A percentile compares a stretch with the other conserved stretches of the same genome.
Conservation (phyloP, 2,329 filamentous ascomycete genomes). For the Neopestalotiopsis clavispora region DNA sequence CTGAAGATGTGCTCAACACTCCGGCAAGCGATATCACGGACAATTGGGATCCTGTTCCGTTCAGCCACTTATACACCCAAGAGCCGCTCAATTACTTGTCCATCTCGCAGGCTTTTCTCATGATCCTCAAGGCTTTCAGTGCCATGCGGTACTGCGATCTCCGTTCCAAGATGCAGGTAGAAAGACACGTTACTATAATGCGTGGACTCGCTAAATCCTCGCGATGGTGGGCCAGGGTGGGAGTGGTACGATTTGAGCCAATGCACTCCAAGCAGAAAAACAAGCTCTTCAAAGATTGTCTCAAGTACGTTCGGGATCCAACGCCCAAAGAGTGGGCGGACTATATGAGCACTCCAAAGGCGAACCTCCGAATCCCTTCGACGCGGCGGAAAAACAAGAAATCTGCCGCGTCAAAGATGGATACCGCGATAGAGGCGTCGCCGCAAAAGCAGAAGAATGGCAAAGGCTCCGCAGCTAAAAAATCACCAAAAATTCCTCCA, state of each 20-base stretch:
- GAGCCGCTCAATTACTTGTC: constrained; percentile 63
- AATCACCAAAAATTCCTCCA: background rate
- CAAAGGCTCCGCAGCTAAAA: constrained; percentile 10
- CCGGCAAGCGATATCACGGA: constrained; percentile 44
- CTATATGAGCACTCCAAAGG: constrained; percentile 56
- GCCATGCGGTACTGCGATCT: constrained; percentile 64
- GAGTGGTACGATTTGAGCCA: constrained; percentile 61
- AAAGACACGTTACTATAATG: constrained; percentile 63
- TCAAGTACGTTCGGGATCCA: constrained; percentile 62
- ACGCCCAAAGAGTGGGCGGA: constrained; percentile 61
- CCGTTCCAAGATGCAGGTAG: constrained; percentile 60
- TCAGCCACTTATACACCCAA: constrained; percentile 61
- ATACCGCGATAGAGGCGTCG: constrained; percentile 24
- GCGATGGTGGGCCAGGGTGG: constrained; percentile 60
- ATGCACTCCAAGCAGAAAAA: constrained; percentile 54
- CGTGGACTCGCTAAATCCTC: constrained; percentile 63
- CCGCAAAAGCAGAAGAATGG: constrained; percentile 18
- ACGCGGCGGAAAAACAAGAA: constrained; percentile 33
- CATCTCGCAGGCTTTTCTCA: constrained; percentile 61
- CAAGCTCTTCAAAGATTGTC: constrained; percentile 64
- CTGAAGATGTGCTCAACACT: constrained; percentile 42
- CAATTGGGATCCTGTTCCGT: constrained; percentile 59
- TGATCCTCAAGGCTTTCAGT: constrained; percentile 60
- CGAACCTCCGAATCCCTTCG: constrained; percentile 34
- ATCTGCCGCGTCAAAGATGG: constrained; percentile 30